Conservation (phyloP, 208 protist genomes). For the Leishmania aethiopica region DNA sequence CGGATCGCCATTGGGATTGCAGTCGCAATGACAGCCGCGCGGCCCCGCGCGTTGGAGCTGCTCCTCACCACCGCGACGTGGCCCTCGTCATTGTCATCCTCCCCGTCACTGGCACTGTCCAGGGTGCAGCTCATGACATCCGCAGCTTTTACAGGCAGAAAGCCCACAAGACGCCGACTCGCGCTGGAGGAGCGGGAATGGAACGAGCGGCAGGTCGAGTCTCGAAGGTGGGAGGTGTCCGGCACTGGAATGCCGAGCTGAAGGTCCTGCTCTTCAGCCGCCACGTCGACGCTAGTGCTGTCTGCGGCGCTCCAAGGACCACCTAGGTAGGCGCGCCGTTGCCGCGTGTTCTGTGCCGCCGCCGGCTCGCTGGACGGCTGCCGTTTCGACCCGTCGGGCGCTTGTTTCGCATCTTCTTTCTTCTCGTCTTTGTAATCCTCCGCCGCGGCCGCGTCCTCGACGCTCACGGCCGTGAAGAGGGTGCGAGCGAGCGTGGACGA, state of each 20-base stretch:
- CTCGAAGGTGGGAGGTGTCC: conserved; percentile 11
- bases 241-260: conserved; percentile 21
- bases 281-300: background rate
- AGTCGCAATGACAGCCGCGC: background rate
- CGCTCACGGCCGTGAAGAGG: conserved; percentile 22
- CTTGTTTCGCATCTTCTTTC: background rate
- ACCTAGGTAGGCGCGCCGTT: conserved; percentile 13
- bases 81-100: conserved; percentile 8
- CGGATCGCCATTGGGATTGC: conserved; percentile 10
- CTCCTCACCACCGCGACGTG: background rate
- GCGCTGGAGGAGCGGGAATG: conserved; percentile 25
- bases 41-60: background rate
- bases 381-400: background rate
- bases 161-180: conserved; percentile 28
- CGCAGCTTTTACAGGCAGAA: conserved; percentile 2
- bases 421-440: background rate
- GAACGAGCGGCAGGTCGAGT: conserved; percentile 24
- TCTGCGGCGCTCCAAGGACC: background rate
- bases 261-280: background rate
- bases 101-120: conserved; percentile 10
- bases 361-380: background rate
- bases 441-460: background rate
- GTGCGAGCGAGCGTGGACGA: conserved; percentile 16
- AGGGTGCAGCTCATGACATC: conserved; percentile 15
- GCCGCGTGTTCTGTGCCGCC: background rate